Evolutionary conservation across 2,329 filamentous ascomycete species (phyloP).

Genomic region (Scopulariopsis brevicaulis): DNA sequence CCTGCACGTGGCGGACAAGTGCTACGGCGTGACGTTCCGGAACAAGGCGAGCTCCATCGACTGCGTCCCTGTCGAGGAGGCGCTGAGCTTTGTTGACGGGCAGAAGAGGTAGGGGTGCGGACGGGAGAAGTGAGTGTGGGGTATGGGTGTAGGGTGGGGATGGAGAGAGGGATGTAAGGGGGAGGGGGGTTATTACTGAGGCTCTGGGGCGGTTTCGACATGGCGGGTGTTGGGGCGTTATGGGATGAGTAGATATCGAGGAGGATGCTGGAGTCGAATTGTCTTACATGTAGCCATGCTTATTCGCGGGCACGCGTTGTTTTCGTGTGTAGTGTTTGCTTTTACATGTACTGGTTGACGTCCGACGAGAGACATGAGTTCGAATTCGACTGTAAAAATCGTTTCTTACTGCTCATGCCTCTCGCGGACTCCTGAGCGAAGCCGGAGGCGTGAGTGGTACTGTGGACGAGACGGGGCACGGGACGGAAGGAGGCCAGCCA

Average conservation of each 20-base stretch:
- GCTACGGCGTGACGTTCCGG: slow-evolving; percentile 88
- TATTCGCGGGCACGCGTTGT: neutral
- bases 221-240: neutral
- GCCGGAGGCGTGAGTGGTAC: too few species aligned
- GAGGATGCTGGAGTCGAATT: neutral
- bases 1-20: slow-evolving; percentile 89
- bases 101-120: slow-evolving; percentile 28
- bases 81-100: slow-evolving; percentile 87
- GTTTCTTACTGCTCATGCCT: too few species aligned
- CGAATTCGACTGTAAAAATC: too few species aligned
- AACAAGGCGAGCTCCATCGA: slow-evolving; percentile 94
- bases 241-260: neutral
- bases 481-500: too few species aligned
- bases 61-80: slow-evolving; percentile 77
- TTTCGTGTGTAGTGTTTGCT: neutral
- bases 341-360: neutral
- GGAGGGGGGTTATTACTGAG: neutral
- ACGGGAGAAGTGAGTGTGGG: neutral
- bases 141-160: neutral
- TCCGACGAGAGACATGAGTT: too few species aligned
- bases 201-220: neutral
- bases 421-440: too few species aligned
- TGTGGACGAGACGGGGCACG: too few species aligned
- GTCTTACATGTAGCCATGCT: neutral
- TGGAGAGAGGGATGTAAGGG: neutral